Evolutionary conservation across 2,329 filamentous ascomycete genomes (phyloP).

Genomic region (Aspergillus sp.): DNA sequence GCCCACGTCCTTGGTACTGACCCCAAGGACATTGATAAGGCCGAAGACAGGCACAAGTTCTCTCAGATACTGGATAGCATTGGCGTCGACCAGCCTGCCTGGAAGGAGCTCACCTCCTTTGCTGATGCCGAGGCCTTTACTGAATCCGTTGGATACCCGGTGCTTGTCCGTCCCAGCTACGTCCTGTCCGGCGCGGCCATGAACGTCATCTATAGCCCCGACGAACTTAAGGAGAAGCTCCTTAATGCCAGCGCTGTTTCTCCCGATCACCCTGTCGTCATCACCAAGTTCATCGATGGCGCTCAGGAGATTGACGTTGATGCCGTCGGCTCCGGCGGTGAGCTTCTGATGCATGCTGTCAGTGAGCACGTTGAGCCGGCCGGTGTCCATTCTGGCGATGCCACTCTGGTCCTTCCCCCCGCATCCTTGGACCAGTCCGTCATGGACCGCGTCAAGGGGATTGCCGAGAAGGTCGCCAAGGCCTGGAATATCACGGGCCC

Average conservation of each 20-base stretch:
- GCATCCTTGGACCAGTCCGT: slow-evolving; percentile 64
- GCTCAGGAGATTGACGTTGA: slow-evolving; percentile 96
- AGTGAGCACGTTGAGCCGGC: slow-evolving; percentile 95
- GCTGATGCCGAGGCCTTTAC: slow-evolving; percentile 82
- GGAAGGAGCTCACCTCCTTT: slow-evolving; percentile 92
- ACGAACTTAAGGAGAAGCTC: slow-evolving; percentile 90
- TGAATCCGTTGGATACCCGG: slow-evolving; percentile 77
- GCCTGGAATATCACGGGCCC: slow-evolving; percentile 96
- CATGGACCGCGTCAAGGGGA: slow-evolving; percentile 85
- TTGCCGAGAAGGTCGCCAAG: slow-evolving; percentile 90
- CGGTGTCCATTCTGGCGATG: slow-evolving; percentile 95
- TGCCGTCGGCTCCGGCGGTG: slow-evolving; percentile 75
- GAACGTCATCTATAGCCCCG: slow-evolving; percentile 84
- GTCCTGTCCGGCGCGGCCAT: slow-evolving; percentile 96
- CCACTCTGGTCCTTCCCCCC: slow-evolving; percentile 85
- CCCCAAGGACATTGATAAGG: slow-evolving; percentile 91
- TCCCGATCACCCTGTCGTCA: slow-evolving; percentile 94
- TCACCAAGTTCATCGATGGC: slow-evolving; percentile 96
- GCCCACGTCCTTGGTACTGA: slow-evolving; percentile 89
- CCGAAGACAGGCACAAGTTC: slow-evolving; percentile 97
- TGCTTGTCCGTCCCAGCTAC: slow-evolving; percentile 88
- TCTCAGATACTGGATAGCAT: slow-evolving; percentile 95
- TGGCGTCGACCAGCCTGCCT: slow-evolving; percentile 90
- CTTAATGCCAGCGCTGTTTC: slow-evolving; percentile 82
- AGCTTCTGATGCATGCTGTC: slow-evolving; percentile 82